phyloP scores from a whole-genome alignment of 768 basidiomycete genomes.

The Russula abietina region DNA sequence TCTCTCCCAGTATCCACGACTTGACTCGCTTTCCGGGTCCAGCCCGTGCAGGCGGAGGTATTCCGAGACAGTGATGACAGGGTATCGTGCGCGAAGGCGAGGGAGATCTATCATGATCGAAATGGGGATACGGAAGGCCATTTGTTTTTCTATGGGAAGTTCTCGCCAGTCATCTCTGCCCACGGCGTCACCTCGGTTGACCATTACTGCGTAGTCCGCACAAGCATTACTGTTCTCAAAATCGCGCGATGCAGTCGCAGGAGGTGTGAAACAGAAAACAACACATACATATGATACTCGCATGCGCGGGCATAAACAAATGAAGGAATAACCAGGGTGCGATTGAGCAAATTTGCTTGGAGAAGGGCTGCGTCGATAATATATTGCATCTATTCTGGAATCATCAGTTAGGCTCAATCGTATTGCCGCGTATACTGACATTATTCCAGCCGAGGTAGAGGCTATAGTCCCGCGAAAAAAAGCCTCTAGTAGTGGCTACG shows the following conservation, averaged over 20 bases:
- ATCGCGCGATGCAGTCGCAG: not conserved
- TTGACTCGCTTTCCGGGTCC: slow-evolving; percentile 32
- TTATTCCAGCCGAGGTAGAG: slow-evolving; percentile 45
- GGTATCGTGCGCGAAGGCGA: slow-evolving; percentile 34
- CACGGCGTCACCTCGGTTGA: slow-evolving; percentile 41
- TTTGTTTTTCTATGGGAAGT: slow-evolving; percentile 34
- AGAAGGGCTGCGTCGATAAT: slow-evolving; percentile 43
- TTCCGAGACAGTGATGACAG: slow-evolving; percentile 39
- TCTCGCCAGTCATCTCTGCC: slow-evolving; percentile 37
- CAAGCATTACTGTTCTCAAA: slow-evolving; percentile 31
- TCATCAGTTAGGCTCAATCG: not conserved
- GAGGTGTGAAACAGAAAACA: slow-evolving; percentile 10
- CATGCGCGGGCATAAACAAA: slow-evolving; percentile 44
- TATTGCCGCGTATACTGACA: slow-evolving; percentile 28
- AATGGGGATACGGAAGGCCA: slow-evolving; percentile 35
- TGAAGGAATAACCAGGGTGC: slow-evolving; percentile 40
- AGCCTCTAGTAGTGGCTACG: slow-evolving; percentile 21
- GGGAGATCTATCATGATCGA: slow-evolving; percentile 40
- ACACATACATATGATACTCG: slow-evolving; percentile 37
- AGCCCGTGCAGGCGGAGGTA: slow-evolving; percentile 39
- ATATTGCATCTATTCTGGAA: slow-evolving; percentile 38
- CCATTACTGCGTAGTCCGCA: slow-evolving; percentile 38
- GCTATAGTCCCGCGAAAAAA: slow-evolving; percentile 29
- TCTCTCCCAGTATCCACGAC: slow-evolving; percentile 37
- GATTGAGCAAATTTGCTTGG: slow-evolving; percentile 39